These are phyloP conservation scores for Elsinoe arachidis DNA, from an alignment of 2,329 filamentous ascomycete genomes.

Conservation along the genomic window DNA sequence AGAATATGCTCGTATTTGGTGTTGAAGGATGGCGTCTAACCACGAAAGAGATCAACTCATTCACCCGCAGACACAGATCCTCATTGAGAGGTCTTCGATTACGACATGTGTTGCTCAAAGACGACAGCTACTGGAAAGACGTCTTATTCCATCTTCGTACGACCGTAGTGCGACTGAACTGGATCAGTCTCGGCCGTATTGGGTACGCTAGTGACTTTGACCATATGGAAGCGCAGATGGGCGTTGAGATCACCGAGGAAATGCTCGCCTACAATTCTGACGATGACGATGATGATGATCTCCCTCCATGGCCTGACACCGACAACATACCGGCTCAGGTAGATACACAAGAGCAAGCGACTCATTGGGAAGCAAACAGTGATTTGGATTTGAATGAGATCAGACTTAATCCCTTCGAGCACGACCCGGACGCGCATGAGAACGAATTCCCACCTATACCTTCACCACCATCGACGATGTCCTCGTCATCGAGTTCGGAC, in stretches of 20 bases:
- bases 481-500: constrained; percentile 37
- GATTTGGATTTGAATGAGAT: constrained; percentile 22
- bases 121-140: constrained; percentile 53
- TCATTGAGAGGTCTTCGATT: constrained; percentile 52
- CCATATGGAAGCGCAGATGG: constrained; percentile 33
- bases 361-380: constrained; percentile 15
- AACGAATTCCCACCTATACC: constrained; percentile 38
- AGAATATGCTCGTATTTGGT: constrained; percentile 53
- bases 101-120: constrained; percentile 51
- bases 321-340: too few relatives aligned
- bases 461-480: constrained; percentile 36
- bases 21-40: constrained; percentile 56
- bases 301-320: constrained; percentile 1
- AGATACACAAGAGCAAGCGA: not conserved
- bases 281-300: constrained; percentile 24
- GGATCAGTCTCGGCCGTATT: constrained; percentile 54
- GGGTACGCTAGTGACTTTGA: constrained; percentile 51
- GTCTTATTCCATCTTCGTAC: constrained; percentile 49
- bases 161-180: constrained; percentile 50
- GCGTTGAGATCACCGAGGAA: constrained; percentile 42
- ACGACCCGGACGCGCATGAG: constrained; percentile 31
- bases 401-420: constrained; percentile 28
- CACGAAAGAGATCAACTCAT: constrained; percentile 50
- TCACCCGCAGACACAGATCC: constrained; percentile 48
- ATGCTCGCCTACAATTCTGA: constrained; percentile 34